Conservation (phyloP, 768 basidiomycete genomes). For the Termitomyces sp. region DNA sequence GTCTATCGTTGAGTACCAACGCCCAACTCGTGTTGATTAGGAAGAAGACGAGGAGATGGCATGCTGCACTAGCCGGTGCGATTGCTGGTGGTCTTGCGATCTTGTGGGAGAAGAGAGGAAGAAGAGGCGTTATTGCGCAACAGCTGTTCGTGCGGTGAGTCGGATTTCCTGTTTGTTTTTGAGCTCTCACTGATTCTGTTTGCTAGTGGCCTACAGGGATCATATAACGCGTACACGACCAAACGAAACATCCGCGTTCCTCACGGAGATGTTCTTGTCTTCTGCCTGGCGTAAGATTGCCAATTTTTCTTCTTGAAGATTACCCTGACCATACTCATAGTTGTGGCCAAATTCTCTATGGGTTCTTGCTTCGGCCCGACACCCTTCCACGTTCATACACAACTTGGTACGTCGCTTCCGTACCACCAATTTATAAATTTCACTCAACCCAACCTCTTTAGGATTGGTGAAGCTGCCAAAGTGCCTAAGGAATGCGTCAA, state of each 20-base stretch:
- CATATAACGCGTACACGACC: slow-evolving; percentile 75
- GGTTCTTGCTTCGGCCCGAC: slow-evolving; percentile 72
- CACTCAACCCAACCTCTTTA: slow-evolving; percentile 21
- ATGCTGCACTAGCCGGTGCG: slow-evolving; percentile 75
- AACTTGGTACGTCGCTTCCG: slow-evolving; percentile 50
- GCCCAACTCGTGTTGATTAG: slow-evolving; percentile 61
- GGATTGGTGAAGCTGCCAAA: slow-evolving; percentile 71
- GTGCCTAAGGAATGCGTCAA: slow-evolving; percentile 54
- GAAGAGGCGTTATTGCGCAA: slow-evolving; percentile 71
- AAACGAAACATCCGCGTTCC: slow-evolving; percentile 69
- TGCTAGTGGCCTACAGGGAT: slow-evolving; percentile 80
- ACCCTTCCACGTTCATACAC: slow-evolving; percentile 79
- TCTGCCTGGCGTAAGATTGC: slow-evolving; percentile 59
- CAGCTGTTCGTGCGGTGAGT: slow-evolving; percentile 85
- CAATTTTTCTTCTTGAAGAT: neutral
- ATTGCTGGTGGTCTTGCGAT: slow-evolving; percentile 71
- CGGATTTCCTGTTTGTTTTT: neutral
- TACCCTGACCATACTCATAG: slow-evolving; percentile 28
- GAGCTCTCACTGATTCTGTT: neutral
- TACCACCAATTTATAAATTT: neutral
- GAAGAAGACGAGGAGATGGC: slow-evolving; percentile 71
- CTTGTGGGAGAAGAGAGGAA: slow-evolving; percentile 67
- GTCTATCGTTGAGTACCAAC: slow-evolving; percentile 59
- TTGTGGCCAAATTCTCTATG: slow-evolving; percentile 85
- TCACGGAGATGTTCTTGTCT: slow-evolving; percentile 80